A percentile compares a stretch with the other conserved stretches of the same genome.
Evolutionary conservation across 73 alveolate species (phyloP).

Genomic region (Diophrys appendiculata): DNA sequence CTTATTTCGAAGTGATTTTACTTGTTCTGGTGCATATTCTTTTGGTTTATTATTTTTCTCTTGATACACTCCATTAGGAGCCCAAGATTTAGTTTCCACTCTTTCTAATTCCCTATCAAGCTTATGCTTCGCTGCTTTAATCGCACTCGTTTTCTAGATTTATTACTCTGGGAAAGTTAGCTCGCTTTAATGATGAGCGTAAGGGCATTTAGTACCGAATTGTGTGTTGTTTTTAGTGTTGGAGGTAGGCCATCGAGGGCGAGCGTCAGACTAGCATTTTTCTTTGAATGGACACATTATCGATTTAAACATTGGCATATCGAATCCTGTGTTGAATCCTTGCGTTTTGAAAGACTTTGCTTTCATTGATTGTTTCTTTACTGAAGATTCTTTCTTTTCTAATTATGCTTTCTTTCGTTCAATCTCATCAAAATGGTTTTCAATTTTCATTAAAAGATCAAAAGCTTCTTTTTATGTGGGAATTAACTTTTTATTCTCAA

Average conservation of each 20-base stretch:
- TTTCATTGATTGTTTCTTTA: not conserved
- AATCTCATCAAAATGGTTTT: not conserved
- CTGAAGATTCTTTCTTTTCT: not conserved
- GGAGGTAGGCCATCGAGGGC: constrained; percentile 71
- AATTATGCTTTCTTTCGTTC: not conserved
- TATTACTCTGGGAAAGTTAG: constrained; percentile 53
- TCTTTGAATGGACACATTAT: constrained; percentile 83
- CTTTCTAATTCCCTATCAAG: constrained; percentile 23
- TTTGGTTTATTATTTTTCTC: constrained; percentile 3
- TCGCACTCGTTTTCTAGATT: constrained; percentile 35
- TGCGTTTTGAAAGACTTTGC: not conserved
- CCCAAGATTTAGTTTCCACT: constrained; percentile 17
- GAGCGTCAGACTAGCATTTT: constrained; percentile 61
- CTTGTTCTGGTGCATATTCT: not conserved
- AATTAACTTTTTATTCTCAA: constrained; percentile 33
- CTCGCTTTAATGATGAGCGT: constrained; percentile 75
- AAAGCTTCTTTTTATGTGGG: constrained; percentile 31
- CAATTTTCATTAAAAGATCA: constrained; percentile 20
- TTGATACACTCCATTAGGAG: constrained; percentile 23
- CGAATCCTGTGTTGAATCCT: not conserved
- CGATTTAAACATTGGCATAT: constrained; percentile 27
- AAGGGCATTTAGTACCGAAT: constrained; percentile 69
- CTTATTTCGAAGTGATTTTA: not conserved
- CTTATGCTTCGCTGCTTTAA: constrained; percentile 28
- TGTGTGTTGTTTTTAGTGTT: constrained; percentile 24